A percentile compares a stretch with the other conserved stretches of the same genome.
phyloP scores from a whole-genome alignment of 768 basidiomycete genomes.

The Stropharia rugosoannulata region DNA sequence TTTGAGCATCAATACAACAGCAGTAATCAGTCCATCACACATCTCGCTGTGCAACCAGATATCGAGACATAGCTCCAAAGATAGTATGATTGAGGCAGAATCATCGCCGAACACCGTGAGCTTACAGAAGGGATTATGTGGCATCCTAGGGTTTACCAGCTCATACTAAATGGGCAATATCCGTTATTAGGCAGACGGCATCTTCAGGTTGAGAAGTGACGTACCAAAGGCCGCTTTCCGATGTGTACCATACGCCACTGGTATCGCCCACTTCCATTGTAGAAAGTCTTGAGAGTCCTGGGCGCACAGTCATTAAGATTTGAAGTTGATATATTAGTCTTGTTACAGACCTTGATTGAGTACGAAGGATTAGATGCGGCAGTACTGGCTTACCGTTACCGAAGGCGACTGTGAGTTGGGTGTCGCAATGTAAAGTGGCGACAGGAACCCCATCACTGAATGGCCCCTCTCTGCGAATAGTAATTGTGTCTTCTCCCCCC shows the following conservation, averaged over 20 bases:
- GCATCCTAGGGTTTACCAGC: not conserved
- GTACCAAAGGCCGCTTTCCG: not conserved
- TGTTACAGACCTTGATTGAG: not conserved
- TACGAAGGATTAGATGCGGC: not conserved
- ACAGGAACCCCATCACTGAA: not conserved
- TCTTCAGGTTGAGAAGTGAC: not conserved
- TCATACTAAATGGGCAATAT: not conserved
- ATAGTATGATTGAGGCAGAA: not conserved
- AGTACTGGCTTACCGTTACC: not conserved
- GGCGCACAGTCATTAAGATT: not conserved
- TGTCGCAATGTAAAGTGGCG: not conserved
- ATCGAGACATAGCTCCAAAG: not conserved
- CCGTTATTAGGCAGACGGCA: not conserved
- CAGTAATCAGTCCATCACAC: not conserved
- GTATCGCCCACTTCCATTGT: not conserved
- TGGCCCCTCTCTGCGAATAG: not conserved
- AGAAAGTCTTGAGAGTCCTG: not conserved
- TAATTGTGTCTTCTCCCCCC: not conserved
- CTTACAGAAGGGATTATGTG: not conserved
- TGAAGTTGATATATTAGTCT: not conserved
- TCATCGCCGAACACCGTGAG: not conserved
- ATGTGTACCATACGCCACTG: not conserved
- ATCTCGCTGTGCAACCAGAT: slow-evolving; percentile 1
- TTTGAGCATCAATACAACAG: not conserved
- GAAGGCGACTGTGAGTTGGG: not conserved